Evolutionary conservation across 495 filamentous ascomycete genomes (phyloP), one percentile per base, ranked within the genome.

Genomic region (Tuber magnatum): DNA sequence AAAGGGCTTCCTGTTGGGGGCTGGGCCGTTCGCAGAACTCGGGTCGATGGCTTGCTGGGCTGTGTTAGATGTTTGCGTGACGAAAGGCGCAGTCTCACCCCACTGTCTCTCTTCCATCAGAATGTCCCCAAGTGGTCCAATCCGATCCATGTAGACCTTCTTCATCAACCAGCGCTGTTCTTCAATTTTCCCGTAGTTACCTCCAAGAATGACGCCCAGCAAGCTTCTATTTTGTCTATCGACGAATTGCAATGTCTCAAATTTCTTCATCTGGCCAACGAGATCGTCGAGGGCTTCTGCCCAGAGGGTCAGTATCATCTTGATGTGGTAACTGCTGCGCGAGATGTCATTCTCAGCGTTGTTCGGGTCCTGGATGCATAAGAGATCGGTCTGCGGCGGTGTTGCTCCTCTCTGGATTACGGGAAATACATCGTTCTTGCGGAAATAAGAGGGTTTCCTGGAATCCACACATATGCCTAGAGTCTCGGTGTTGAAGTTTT

Each of bases 331-430:
- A 3, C 93, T 93, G 1, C 93, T 93, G 20, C 92, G 92, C 3
- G 94, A 88, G 22, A 99, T 93, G 78, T 98, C 93, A 80, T 97
- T 97, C 24, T 85, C 84, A 0, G 87, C 83, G 72, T 91, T 90
- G 81, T 98, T 97, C 0, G 95, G 95, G 82, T 99, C 96, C 72
- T 94, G 89, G 76, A 98, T 96, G 4, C 88, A 90, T 10, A 97
- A 85, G 35, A 87, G 86, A 38, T 42, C 44, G 35, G 42, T 38
- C 24, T 80, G 74, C 39, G 71, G 44, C 44, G 69, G 28, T 56
- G 22, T 87, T 83, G 41, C 85, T 83, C 71, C 86, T 85, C 74
- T 89, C 85, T 16, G 69, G 39, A 68, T 86, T 85, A 81, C 89
- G 86, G 1, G 82, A 71, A 71, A 87, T 70, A 28, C 79, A 75